Conservation (phyloP, 2,329 filamentous ascomycete genomes). For the Diaporthe sp. region DNA sequence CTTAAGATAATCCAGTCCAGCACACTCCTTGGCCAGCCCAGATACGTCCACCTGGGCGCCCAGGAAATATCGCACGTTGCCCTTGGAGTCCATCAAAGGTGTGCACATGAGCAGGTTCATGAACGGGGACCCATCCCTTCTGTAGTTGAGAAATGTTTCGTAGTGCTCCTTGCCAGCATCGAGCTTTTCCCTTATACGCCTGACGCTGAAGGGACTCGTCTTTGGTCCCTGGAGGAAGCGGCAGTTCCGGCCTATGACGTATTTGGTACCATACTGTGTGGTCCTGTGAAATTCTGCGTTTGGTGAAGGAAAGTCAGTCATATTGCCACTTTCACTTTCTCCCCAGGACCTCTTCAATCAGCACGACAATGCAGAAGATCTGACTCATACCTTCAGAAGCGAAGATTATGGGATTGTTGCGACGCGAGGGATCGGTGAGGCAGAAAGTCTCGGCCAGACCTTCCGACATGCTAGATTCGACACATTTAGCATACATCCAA, state of each 20-base stretch:
- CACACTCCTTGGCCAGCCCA: slow-evolving; percentile 74
- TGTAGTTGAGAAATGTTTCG: slow-evolving; percentile 82
- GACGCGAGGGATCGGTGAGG: slow-evolving; percentile 78
- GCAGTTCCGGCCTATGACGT: slow-evolving; percentile 82
- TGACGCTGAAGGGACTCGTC: slow-evolving; percentile 74
- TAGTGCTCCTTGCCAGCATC: slow-evolving; percentile 75
- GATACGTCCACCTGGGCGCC: slow-evolving; percentile 81
- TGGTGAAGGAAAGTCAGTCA: not conserved
- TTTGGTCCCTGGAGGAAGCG: slow-evolving; percentile 82
- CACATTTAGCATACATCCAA: not conserved
- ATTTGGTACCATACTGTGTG: slow-evolving; percentile 63
- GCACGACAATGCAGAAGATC: no score
- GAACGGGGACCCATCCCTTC: slow-evolving; percentile 80
- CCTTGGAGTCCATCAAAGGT: slow-evolving; percentile 77
- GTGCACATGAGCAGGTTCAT: slow-evolving; percentile 82
- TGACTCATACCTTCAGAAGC: slow-evolving; percentile 74
- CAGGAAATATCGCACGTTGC: slow-evolving; percentile 75
- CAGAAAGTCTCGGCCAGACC: slow-evolving; percentile 84
- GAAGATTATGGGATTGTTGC: slow-evolving; percentile 83
- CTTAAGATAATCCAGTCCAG: slow-evolving; percentile 74
- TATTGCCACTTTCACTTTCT: fast-evolving
- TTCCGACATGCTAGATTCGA: slow-evolving; percentile 66
- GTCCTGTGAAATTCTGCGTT: slow-evolving; percentile 64
- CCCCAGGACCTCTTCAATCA: no score
- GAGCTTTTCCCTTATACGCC: slow-evolving; percentile 72